Evolutionary conservation across 1,284 basidiomycete genomes (phyloP), one percentile per base, ranked within the genome.

Genomic region (Porodaedalea pini): DNA sequence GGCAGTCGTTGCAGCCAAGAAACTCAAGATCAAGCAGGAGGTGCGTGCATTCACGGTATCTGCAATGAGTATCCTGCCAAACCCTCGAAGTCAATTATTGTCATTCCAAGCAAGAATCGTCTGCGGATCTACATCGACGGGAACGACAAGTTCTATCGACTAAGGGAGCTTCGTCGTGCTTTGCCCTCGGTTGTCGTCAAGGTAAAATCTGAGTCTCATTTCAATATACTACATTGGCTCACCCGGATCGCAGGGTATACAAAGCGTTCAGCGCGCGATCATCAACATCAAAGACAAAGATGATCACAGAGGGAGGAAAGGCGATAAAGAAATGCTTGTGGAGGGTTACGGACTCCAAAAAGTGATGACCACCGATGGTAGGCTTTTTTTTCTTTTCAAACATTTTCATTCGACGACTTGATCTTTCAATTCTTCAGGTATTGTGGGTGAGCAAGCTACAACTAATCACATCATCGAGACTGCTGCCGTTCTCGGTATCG

Each of bases 381-480:
- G 51, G 78, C 6, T 23, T 3, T 17, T 27, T n/a, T 2, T 37
- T 41, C 1, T 2, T 8, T 13, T 6, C 27, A 36, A 13, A 15
- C 2, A 43, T 56, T 48, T 13, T 15, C 15, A 19, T 39, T n/a
- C 13, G 2, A 43, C 55, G 23, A 34, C 27, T 41, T 34, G 6
- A 43, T 34, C 44, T 19, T 53, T 50, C 19, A 4, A 54, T 37
- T 11, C 39, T 34, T 3, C 56, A 93, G 92, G 95, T 66, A 93
- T 99, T 56, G 78, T 97, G 56, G 96, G 96, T 39, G 87, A 92
- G 66, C 80, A 90, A 62, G 98, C 97, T 5, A 88, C 91, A 21
- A 96, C 95, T 2, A 99, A 99, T 70, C 96, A 99, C 72, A 90
- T 99, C 68, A 97, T 98, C 72, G 97, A 99, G 71, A 92, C 94